A percentile compares a stretch with the other conserved stretches of the same genome.
Evolutionary conservation across 139 green algal genomes (phyloP).

Genomic region (Micromonas commoda): DNA sequence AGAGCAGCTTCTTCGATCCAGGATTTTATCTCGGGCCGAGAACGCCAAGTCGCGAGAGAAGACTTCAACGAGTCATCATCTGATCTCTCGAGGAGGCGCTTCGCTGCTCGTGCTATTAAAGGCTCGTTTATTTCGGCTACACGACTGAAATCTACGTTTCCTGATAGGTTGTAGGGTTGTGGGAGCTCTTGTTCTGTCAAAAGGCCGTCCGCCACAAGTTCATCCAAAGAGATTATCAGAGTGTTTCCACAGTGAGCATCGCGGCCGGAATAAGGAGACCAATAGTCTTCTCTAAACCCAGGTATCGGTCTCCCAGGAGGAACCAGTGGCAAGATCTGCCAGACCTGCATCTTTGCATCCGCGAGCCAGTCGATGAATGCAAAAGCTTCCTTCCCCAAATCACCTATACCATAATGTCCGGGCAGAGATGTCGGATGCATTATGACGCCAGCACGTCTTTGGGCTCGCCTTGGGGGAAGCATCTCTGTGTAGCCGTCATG

Average conservation of each 20-base stretch:
- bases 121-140: slow-evolving; percentile 57
- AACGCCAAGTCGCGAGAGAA: slow-evolving; percentile 49
- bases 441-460: background rate
- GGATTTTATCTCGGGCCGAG: slow-evolving; percentile 37
- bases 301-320: slow-evolving; percentile 64
- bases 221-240: slow-evolving; percentile 79
- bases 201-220: slow-evolving; percentile 74
- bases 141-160: slow-evolving; percentile 24
- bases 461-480: background rate
- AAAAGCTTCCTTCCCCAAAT: slow-evolving; percentile 1
- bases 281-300: slow-evolving; percentile 57
- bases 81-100: slow-evolving; percentile 45
- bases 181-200: slow-evolving; percentile 58
- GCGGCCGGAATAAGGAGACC: slow-evolving; percentile 84
- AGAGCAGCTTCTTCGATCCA: slow-evolving; percentile 90
- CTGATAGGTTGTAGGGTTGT: background rate
- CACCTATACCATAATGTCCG: slow-evolving; percentile 3
- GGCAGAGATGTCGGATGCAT: slow-evolving; percentile 22
- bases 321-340: slow-evolving; percentile 88
- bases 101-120: slow-evolving; percentile 63
- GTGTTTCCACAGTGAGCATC: slow-evolving; percentile 90
- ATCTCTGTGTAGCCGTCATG: background rate
- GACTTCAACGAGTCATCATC: slow-evolving; percentile 30
- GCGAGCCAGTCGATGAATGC: slow-evolving; percentile 23
- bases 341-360: slow-evolving; percentile 11